phyloP scores from a whole-genome alignment of 768 basidiomycete genomes.

The Mycena galopus region DNA sequence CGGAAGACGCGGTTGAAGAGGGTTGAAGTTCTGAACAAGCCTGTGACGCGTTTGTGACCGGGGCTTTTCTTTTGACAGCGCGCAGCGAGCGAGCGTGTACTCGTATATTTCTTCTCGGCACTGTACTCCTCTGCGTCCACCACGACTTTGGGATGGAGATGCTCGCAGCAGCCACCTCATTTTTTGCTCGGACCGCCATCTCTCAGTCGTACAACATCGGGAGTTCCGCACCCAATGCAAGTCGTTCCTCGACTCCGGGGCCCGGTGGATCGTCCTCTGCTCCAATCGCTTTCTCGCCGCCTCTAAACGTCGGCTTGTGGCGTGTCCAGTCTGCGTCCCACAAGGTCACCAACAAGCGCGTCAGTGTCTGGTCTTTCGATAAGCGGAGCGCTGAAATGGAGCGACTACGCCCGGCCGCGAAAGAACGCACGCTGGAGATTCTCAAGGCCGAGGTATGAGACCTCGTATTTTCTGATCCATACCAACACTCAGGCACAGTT shows the following conservation, averaged over 20 bases:
- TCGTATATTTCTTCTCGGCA: too few species aligned
- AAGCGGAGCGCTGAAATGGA: conserved; percentile 85
- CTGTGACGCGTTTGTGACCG: too few species aligned
- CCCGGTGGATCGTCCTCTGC: conserved; percentile 47
- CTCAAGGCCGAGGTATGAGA: conserved; percentile 88
- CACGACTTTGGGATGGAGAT: conserved; percentile 48
- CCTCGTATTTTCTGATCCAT: conserved; percentile 23
- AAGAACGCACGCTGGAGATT: conserved; percentile 84
- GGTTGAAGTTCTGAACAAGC: too few species aligned
- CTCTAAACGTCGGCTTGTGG: conserved; percentile 89
- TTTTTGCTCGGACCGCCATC: conserved; percentile 85
- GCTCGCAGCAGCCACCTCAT: conserved; percentile 87
- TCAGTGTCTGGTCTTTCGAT: conserved; percentile 94
- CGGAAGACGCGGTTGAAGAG: too few species aligned
- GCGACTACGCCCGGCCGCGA: conserved; percentile 70
- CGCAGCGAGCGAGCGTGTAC: too few species aligned
- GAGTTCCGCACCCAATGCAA: conserved; percentile 49
- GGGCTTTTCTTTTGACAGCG: too few species aligned
- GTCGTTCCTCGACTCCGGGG: conserved; percentile 65
- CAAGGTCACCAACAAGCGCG: conserved; percentile 90
- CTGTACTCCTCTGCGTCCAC: neutral
- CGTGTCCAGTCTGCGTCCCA: conserved; percentile 88
- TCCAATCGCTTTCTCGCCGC: conserved; percentile 59
- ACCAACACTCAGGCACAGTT: conserved; percentile 27
- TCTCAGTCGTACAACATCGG: conserved; percentile 85